These are phyloP conservation scores for Wallacemonas sp. DNA, from an alignment of 208 protist genomes.

Conservation along the genomic window DNA sequence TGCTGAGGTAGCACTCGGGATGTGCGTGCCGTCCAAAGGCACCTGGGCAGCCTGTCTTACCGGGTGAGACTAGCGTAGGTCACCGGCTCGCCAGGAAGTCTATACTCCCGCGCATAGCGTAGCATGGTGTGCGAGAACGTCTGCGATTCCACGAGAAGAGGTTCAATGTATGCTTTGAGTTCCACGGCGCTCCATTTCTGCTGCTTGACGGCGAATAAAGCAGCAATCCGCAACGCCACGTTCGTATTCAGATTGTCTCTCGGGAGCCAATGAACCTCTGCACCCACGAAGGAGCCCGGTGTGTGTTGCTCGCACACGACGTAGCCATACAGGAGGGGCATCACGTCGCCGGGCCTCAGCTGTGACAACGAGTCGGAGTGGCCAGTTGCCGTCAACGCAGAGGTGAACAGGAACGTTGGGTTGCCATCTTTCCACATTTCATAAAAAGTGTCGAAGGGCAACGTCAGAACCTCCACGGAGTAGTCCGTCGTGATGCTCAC, in stretches of 20 bases:
- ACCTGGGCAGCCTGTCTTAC: no score
- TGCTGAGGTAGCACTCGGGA: no score
- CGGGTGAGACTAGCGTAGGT: constrained; percentile 45
- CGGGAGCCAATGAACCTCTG: constrained; percentile 45
- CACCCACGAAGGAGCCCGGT: constrained; percentile 17
- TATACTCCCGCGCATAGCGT: constrained; percentile 61
- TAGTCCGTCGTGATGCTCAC: background rate
- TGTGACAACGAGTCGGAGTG: background rate
- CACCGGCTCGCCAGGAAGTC: constrained; percentile 54
- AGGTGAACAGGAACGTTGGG: constrained; percentile 33
- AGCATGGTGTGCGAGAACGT: constrained; percentile 55
- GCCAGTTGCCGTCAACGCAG: constrained; percentile 19
- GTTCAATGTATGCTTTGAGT: constrained; percentile 56
- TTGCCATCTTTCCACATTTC: constrained; percentile 31
- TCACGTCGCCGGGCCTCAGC: constrained; percentile 8
- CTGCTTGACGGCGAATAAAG: constrained; percentile 56
- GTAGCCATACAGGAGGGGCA: constrained; percentile 40
- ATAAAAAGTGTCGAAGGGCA: constrained; percentile 44
- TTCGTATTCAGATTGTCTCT: constrained; percentile 36
- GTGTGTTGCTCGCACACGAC: constrained; percentile 23
- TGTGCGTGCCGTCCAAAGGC: no score
- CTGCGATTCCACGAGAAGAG: constrained; percentile 43
- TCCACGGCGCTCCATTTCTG: constrained; percentile 42
- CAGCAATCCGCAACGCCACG: constrained; percentile 31
- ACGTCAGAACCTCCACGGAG: constrained; percentile 9